Evolutionary conservation across 306 rosid genomes (phyloP), one percentile per base, ranked within the genome.

Genomic region (Fragaria vesca): DNA sequence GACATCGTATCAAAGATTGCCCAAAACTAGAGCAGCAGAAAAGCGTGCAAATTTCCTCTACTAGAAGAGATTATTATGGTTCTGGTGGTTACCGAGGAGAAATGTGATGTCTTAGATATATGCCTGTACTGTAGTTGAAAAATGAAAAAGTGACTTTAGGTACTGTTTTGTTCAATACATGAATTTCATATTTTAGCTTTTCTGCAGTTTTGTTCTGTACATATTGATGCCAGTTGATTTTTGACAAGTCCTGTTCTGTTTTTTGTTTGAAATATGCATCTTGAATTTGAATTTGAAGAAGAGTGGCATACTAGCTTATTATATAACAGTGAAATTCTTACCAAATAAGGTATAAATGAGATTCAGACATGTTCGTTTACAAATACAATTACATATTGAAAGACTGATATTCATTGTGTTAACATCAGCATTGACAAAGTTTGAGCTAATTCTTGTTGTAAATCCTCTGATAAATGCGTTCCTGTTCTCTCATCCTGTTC

Each of bases 21-120:
- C 97, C 97, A 47, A 95, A 91, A 74, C 82, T 91, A 43, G 97
- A 91, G 80, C 97, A 95, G 79, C 97, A 92, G 84, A 92, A 92
- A 76, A 95, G 91, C 83, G 71, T 86, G 88, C 87, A 89, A 3
- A 95, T 95, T 77, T 93, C 98, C 43, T 86, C 85, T 73, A 86
- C 88, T 40, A 86, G 96, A 83, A 89, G 90, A 81, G 98, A 95
- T 75, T 92, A 92, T 78, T 95, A 88, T 87, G 97, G 97, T 8
- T 89, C 91, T 18, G 98, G 98, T 60, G 98, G 98, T 74, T 95
- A 91, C 78, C 85, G 96, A 80, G 97, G 96, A 69, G 97, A 95
- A 81, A 88, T 92, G 52, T 94, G 84, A 94, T 71, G 4, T 45
- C 6, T 69, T 71, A n/a, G 5, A 11, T 24, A 15, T 73, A 8